These are phyloP conservation scores for Beta vulgaris DNA, from an alignment of 148 eudicot species.

Conservation along the genomic window DNA sequence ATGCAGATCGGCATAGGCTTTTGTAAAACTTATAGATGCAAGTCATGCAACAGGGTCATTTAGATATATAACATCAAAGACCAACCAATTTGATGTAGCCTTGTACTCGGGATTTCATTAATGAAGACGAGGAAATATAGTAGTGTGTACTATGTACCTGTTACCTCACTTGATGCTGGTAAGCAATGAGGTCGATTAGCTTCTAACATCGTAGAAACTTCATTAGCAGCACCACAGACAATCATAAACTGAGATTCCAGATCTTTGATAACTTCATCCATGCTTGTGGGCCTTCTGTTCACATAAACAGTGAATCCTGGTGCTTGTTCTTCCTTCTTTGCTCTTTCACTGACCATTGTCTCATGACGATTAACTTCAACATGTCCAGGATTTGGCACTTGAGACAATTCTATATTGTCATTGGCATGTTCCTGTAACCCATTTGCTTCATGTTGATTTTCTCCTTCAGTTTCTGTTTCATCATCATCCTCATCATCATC, in stretches of 20 bases:
- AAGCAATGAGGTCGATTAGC: slow-evolving; percentile 68
- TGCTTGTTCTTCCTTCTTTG: slow-evolving; percentile 51
- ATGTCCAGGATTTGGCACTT: slow-evolving; percentile 46
- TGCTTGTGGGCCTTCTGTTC: slow-evolving; percentile 85
- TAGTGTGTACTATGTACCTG: slow-evolving; percentile 46
- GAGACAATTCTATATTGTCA: slow-evolving; percentile 42
- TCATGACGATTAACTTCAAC: slow-evolving; percentile 63
- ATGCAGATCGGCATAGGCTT: too few species aligned
- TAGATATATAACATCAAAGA: neutral
- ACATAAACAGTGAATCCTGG: slow-evolving; percentile 93
- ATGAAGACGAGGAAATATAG: neutral
- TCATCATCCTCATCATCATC: slow-evolving; percentile 46
- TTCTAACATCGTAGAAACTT: slow-evolving; percentile 69
- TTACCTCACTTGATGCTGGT: slow-evolving; percentile 53
- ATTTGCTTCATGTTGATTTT: slow-evolving; percentile 40
- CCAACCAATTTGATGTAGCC: neutral
- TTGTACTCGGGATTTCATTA: neutral
- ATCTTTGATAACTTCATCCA: slow-evolving; percentile 91
- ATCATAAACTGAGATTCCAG: slow-evolving; percentile 73
- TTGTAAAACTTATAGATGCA: slow-evolving; percentile 6
- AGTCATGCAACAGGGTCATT: neutral
- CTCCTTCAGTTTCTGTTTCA: slow-evolving; percentile 50
- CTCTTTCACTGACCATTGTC: slow-evolving; percentile 49
- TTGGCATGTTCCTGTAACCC: slow-evolving; percentile 33
- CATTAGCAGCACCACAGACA: slow-evolving; percentile 60